Evolutionary conservation across 1,139 yeast genomes (phyloP), one percentile per base, ranked within the genome.

Genomic region (Sugiyamaella castrensis): DNA sequence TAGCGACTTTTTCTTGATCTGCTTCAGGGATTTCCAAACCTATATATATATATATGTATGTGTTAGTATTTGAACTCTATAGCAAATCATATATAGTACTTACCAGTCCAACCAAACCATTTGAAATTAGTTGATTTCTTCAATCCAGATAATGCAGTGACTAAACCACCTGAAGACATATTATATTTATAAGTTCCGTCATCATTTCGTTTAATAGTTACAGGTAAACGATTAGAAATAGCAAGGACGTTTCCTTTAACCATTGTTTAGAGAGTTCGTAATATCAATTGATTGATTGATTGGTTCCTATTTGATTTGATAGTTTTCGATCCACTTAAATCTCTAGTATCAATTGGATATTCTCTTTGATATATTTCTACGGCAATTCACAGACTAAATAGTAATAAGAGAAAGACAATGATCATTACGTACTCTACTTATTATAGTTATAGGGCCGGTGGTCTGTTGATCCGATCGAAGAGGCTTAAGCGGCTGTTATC

Each of bases 161-260:
- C 98, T 46, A 94, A 77, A 1, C 99, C 99, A 13, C 99, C 99
- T 2, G 96, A 87, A 10, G 97, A 89, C 97, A 92, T 87, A 46
- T 82, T 72, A 62, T 83, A 83, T 48, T 69, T 64, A 65, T 86
- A 87, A 49, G 77, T 79, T 58, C 85, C 86, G 42, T 81, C 74
- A 0, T 87, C 89, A 4, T 78, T 75, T 52, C 87, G 76, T 55
- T 77, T 81, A 61, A 91, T 87, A 1, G 98, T 92, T 43, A 92
- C 97, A 0, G 98, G 98, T 53, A 94, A 78, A 61, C 99, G 76
- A 68, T 94, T 94, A 10, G 98, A 89, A 2, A 94, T 95, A 11
- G 94, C 98, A 44, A 94, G 71, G 19, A 92, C 94, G 69, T 86
- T 87, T 13, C 91, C 64, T 35, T 43, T 43, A 26, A 37, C 47